Base-by-base conservation (phyloP, 1,284 basidiomycete species). In the Coriolopsis trogii region DNA sequence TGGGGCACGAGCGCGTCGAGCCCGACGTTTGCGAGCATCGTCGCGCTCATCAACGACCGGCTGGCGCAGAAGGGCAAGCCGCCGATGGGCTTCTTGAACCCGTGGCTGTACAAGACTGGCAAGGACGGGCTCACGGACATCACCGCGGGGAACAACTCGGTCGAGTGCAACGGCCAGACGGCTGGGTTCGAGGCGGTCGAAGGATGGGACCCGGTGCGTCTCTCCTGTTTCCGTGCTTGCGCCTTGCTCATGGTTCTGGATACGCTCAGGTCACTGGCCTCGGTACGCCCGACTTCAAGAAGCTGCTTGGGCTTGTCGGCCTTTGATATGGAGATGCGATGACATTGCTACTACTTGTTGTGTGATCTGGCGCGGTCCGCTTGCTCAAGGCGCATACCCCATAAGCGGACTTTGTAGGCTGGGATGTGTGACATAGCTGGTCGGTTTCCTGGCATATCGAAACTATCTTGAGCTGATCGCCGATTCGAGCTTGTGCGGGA, bases 1-100 rank as follows among this genome's bases (percentile, higher is more conserved):
- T 81, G 75, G 30, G 82, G 76, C 67, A 73, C 63, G 67, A 76
- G 61, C 64, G 73, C 62, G n/a, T 75, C 81, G 16, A 66, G 76
- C 15, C 83, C 83, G 2, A 74, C 77, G 9, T 73, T 82, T 46
- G 76, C 75, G n/a, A 70, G 75, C 20, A 71, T 84, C 48, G 65
- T 86, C 41, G 73, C 80, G 3, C 70, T 84, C 60, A 63, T 85
- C 18, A 85, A 84, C 62, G 82, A 82, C 58, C 68, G 70, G 16
- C 73, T 76, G 10, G 58, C 78, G 21, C 55, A 65, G 4, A 46
- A 63, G 13, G 78, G 78, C 20, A 75, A 75, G 61, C 55, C 61
- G 12, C 46, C 55, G 23, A 65, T 80, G 4, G 79, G 79, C 2
- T 80, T 77, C 69, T 49, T 80, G 36, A 80, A 80, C 65, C 78